Percentiles rank a stretch among this genome's conserved stretches.
phyloP scores from a whole-genome alignment of 1,284 basidiomycete species.

The Ceratobasidium sp. region DNA sequence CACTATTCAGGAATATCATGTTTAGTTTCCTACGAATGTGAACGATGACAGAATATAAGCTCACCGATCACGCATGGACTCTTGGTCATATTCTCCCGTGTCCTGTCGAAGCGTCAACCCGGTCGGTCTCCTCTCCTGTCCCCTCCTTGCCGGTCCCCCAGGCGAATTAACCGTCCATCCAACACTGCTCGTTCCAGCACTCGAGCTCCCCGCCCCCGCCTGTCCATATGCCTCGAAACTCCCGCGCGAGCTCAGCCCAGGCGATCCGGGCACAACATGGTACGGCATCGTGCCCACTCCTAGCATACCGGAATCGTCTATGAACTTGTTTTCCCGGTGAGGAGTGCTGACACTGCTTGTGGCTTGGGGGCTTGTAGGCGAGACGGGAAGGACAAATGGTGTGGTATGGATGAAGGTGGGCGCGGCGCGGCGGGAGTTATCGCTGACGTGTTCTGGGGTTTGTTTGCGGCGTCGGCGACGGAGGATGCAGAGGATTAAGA shows the following conservation, averaged over 20 bases:
- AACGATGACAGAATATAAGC: not conserved
- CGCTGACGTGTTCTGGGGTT: not conserved
- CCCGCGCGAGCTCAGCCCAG: slow-evolving; percentile 5
- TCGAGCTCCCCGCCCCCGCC: slow-evolving; percentile 15
- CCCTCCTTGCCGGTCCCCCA: not conserved
- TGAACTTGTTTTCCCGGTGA: not conserved
- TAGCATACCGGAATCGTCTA: not conserved
- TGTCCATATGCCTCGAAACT: slow-evolving; percentile 12
- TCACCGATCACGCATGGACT: slow-evolving; percentile 23
- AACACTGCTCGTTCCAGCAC: slow-evolving; percentile 16
- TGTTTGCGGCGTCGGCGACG: slow-evolving; percentile 2
- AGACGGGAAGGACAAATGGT: slow-evolving; percentile 20
- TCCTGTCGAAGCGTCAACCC: slow-evolving; percentile 12
- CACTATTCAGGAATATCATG: not conserved
- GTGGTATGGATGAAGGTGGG: slow-evolving; percentile 7
- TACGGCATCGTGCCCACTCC: not conserved
- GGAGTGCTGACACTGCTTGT: no score
- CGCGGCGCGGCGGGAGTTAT: not conserved
- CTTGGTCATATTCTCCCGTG: slow-evolving; percentile 45
- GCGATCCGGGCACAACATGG: not conserved
- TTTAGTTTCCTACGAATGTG: not conserved
- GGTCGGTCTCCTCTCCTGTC: not conserved
- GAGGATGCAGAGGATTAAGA: slow-evolving; percentile 10
- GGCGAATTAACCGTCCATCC: slow-evolving; percentile 2
- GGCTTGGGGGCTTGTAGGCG: slow-evolving; percentile 3